These are phyloP conservation scores for Phytopythium montanum DNA, from an alignment of 352 stramenopile genomes.

Conservation along the genomic window DNA sequence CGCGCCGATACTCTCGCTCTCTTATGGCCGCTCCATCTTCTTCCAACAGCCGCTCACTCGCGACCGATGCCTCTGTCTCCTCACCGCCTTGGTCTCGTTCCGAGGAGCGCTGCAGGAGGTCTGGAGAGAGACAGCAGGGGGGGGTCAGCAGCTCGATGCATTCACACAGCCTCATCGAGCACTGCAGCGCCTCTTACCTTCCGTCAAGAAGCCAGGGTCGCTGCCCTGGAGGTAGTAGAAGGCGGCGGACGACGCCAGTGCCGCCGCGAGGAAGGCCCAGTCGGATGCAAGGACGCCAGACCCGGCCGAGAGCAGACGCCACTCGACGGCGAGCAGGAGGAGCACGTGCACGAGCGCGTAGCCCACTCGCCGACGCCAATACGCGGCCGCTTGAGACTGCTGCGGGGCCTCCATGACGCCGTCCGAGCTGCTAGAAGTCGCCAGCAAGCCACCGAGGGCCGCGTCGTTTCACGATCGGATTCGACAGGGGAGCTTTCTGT, in stretches of 20 bases:
- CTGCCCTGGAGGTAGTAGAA: slow-evolving; percentile 34
- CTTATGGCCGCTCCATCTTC: background rate
- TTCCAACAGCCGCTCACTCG: background rate
- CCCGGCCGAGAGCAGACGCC: background rate
- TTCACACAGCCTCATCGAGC: background rate
- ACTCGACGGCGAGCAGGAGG: slow-evolving; percentile 10
- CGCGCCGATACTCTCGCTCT: slow-evolving; percentile 14
- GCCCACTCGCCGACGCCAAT: slow-evolving; percentile 13
- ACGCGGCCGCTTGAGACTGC: background rate
- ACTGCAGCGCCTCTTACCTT: slow-evolving; percentile 18
- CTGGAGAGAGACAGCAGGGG: background rate
- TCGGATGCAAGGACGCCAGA: background rate
- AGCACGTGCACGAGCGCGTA: slow-evolving; percentile 9
- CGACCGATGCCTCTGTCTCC: background rate
- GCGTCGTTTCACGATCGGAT: background rate
- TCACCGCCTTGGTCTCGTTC: background rate
- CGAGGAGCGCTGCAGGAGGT: background rate
- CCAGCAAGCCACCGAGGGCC: background rate
- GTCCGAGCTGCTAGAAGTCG: background rate
- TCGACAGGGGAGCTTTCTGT: background rate
- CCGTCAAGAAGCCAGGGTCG: slow-evolving; percentile 35
- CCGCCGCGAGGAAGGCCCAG: slow-evolving; percentile 9
- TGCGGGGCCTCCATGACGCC: background rate
- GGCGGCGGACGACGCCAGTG: slow-evolving; percentile 5
- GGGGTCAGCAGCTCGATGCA: background rate